A percentile compares a stretch with the other conserved stretches of the same genome.
Evolutionary conservation across 2,329 filamentous ascomycete species (phyloP).

Genomic region (Pezicula radicicola): DNA sequence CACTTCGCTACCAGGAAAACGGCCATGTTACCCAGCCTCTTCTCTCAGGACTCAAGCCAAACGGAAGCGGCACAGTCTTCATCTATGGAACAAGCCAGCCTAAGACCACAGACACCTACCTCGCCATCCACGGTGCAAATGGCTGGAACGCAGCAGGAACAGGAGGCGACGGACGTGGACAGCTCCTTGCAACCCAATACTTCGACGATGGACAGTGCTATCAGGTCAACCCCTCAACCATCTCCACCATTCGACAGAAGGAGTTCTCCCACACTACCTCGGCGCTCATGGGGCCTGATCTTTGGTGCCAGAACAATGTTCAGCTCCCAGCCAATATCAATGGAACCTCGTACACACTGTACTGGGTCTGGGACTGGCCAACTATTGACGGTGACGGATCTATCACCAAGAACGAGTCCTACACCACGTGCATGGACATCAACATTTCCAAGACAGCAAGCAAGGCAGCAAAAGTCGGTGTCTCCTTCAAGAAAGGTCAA

Average conservation of each 20-base stretch:
- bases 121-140: slow-evolving; percentile 56
- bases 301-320: slow-evolving; percentile 81
- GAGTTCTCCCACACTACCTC: slow-evolving; percentile 50
- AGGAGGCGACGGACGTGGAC: slow-evolving; percentile 76
- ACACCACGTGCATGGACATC: slow-evolving; percentile 57
- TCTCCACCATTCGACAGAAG: slow-evolving; percentile 57
- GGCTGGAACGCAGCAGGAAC: slow-evolving; percentile 77
- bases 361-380: slow-evolving; percentile 98
- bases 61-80: slow-evolving; percentile 70
- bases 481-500: slow-evolving; percentile 32
- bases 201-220: slow-evolving; percentile 93
- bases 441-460: slow-evolving; percentile 19
- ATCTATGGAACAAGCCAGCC: slow-evolving; percentile 69
- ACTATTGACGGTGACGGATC: slow-evolving; percentile 45
- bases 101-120: slow-evolving; percentile 49
- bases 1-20: slow-evolving; percentile 70
- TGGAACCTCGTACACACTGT: slow-evolving; percentile 68
- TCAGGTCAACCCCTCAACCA: slow-evolving; percentile 61
- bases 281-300: slow-evolving; percentile 51
- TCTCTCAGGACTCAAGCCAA: slow-evolving; percentile 53
- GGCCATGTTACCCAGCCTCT: slow-evolving; percentile 68
- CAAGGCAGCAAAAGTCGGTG: slow-evolving; percentile 12
- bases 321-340: slow-evolving; percentile 66
- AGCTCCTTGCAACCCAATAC: slow-evolving; percentile 71
- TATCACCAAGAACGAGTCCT: slow-evolving; percentile 52